Conservation (phyloP, 805 yeast species). For the Kodamaea kakaduensis region DNA sequence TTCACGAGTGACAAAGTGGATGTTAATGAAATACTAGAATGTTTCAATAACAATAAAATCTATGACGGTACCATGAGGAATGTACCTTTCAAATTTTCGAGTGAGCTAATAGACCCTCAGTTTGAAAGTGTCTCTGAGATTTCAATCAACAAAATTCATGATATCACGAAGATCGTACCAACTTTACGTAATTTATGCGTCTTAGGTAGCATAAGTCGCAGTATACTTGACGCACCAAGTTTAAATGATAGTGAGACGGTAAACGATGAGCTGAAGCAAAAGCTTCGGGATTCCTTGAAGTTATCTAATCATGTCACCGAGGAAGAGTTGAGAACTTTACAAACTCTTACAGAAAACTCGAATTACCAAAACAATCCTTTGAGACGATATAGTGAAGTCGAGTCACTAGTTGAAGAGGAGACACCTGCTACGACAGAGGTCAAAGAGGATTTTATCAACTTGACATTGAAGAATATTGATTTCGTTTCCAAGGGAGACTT, state of each 20-base stretch:
- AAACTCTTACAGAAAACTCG: constrained; percentile 24
- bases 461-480: constrained; percentile 23
- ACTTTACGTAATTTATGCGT: constrained; percentile 30
- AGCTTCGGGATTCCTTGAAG: constrained; percentile 32
- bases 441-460: constrained; percentile 10
- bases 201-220: constrained; percentile 19
- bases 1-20: constrained; percentile 4
- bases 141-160: constrained; percentile 20
- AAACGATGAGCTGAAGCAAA: constrained; percentile 23
- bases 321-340: constrained; percentile 36
- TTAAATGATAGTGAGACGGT: constrained; percentile 12
- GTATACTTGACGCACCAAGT: constrained; percentile 1
- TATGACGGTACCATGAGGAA: constrained; percentile 6
- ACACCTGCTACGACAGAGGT: constrained; percentile 11
- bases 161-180: constrained; percentile 24
- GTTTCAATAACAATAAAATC: constrained; percentile 10
- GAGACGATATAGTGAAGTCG: constrained; percentile 18
- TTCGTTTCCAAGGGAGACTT: constrained; percentile 24
- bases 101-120: constrained; percentile 14
- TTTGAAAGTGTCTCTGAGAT: constrained; percentile 22
- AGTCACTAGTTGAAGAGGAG: constrained; percentile 24
- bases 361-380: constrained; percentile 11
- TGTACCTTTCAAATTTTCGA: constrained; percentile 4
- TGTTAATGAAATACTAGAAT: constrained; percentile 6
- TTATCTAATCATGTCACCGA: constrained; percentile 35